Conservation (phyloP, 2,329 filamentous ascomycete species). For the Zymoseptoria pseudotritici region DNA sequence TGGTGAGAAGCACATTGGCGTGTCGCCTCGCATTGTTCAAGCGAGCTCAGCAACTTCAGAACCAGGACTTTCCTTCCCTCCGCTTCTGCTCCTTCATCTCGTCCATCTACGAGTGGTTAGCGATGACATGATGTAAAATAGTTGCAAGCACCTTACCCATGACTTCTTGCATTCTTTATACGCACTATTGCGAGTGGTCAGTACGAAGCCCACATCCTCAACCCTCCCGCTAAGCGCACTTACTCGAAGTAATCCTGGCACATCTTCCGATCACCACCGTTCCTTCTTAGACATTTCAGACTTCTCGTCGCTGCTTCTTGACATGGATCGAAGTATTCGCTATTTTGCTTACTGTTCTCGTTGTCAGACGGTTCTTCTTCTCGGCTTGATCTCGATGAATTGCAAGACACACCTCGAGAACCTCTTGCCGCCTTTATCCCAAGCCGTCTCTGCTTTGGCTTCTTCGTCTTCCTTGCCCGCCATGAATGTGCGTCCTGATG, state of each 20-base stretch:
- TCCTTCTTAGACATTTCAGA: slow-evolving; percentile 80
- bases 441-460: slow-evolving; percentile 14
- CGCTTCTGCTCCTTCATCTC: slow-evolving; percentile 42
- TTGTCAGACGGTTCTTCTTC: background rate
- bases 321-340: slow-evolving; percentile 91
- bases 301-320: slow-evolving; percentile 83
- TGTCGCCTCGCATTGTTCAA: too few species aligned
- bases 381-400: slow-evolving; percentile 1
- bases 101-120: slow-evolving; percentile 30
- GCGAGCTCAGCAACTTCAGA: slow-evolving; percentile 3
- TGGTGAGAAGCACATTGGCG: too few species aligned
- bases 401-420: slow-evolving; percentile 36
- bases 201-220: background rate
- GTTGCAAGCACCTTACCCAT: slow-evolving; percentile 59
- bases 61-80: slow-evolving; percentile 30
- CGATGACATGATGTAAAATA: slow-evolving; percentile 10
- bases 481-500: background rate
- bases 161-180: slow-evolving; percentile 92
- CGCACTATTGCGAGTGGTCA: slow-evolving; percentile 49
- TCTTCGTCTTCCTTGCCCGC: background rate
- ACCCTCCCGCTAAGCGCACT: slow-evolving; percentile 28
- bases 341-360: slow-evolving; percentile 66
- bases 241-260: slow-evolving; percentile 95
- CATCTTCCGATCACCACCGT: slow-evolving; percentile 79
- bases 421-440: slow-evolving; percentile 26